Base-by-base conservation (phyloP, 495 filamentous ascomycete genomes). In the Daldinia bambusicola region DNA sequence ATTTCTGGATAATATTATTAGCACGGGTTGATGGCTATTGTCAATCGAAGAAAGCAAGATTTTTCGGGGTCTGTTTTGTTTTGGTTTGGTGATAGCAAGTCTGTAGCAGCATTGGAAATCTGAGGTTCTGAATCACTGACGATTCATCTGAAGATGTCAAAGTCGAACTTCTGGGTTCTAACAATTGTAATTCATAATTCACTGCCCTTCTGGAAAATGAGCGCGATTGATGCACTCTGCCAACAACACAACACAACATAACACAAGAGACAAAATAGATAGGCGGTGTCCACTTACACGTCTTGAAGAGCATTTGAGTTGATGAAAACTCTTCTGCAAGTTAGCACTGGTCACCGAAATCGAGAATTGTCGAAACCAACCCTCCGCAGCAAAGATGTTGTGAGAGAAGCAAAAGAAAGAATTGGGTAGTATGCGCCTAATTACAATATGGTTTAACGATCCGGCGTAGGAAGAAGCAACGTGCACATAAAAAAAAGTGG, bases 401-500 rank as follows among this genome's bases (percentile, higher is more conserved):
- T 55, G 41, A 67, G 18, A 13, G 55, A 67, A 63, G 57, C 55
- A 61, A 53, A 70, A 55, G 61, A 62, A 45, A 58, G n/a, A 56
- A 14, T 14, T 53, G 13, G 18, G 18, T 32, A 52, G 26, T 68
- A 32, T 62, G 32, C 20, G 34, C 32, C 13, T 32, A 64, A 51
- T 66, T 66, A 51, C 48, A 59, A 40, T 20, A 22, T 51, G 20
- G 37, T 41, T 26, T 55, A 50, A 55, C 41, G 53, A 32, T 36
- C 30, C 34, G 34, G 12, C 18, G 41, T 36, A 63, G 14, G n/a
- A 56, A 36, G n/a, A 36, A 64, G 61, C 31, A 72, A 65, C 55
- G 67, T 70, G 63, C 62, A 67, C 61, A 51, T 36, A 18, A 37
- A 71, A 26, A 36, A 68, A 70, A 61, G 62, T 67, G 67, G 67